Evolutionary conservation across 441 rosid genomes (phyloP), one percentile per base, ranked within the genome.

Genomic region (Aquilaria agallochum): DNA sequence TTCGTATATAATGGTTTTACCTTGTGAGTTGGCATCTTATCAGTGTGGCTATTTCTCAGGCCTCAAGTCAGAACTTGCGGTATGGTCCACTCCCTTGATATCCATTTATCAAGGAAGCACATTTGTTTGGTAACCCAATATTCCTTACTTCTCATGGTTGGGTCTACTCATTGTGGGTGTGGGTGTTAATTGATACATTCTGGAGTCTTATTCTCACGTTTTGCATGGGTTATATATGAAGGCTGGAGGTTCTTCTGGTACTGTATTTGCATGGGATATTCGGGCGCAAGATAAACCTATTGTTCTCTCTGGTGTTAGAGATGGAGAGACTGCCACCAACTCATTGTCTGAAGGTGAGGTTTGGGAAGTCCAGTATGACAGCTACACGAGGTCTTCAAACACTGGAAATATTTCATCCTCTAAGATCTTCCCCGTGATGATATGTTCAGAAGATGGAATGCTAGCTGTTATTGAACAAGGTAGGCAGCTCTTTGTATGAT

Each of bases 191-290:
- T 57, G 3, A 45, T 46, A 34, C 32, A 51, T 65, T 63, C 51
- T 60, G 67, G 55, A 53, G 61, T 57, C 11, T 56, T 70, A 9
- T 40, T 51, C 47, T 58, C n/a, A 55, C 53, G 50, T 33, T 51
- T 34, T 63, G 9, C 48, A 57, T 58, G 51, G 60, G 32, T 70
- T 52, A 30, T 71, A 45, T 65, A 52, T 50, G 14, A 73, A 91
- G 99, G 97, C 92, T 11, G 97, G 97, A 72, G 99, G 99, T 50
- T 94, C 99, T 14, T 76, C 80, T 2, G 97, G 96, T 27, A 74
- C 82, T 58, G 76, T 85, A 49, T 89, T 94, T 80, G 97, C 90
- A 44, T 94, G 96, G 99, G 99, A 94, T 76, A 80, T 87, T 57
- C 80, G 97, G 14, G 73, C 84, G 79, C 94, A 76, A n/a, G 82